phyloP scores from a whole-genome alignment of 345 rosid species.

The Geranium brycei region DNA sequence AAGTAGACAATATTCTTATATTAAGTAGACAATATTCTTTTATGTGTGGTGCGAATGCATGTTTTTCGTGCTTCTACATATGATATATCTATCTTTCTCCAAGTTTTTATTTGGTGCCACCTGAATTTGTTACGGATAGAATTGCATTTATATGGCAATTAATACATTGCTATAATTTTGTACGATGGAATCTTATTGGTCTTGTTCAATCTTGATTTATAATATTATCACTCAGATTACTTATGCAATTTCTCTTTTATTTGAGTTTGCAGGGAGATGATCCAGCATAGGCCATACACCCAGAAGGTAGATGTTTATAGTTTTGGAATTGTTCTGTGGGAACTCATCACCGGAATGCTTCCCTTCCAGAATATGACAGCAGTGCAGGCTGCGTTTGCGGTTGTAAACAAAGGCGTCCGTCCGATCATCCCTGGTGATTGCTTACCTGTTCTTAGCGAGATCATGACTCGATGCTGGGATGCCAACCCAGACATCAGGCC shows the following conservation, averaged over 20 bases:
- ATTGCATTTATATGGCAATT: no score
- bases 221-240: no score
- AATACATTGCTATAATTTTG: no score
- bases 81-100: no score
- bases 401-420: conserved; percentile 27
- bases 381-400: conserved; percentile 37
- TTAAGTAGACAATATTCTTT: no score
- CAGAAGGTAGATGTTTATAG: conserved; percentile 41
- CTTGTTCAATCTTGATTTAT: no score
- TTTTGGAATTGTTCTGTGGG: conserved; percentile 41
- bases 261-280: conserved; percentile 26
- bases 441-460: conserved; percentile 24
- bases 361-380: conserved; percentile 39
- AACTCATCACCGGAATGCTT: conserved; percentile 28
- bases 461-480: conserved; percentile 35
- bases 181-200: no score
- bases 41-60: no score
- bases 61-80: no score
- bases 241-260: not conserved
- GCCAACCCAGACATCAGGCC: conserved; percentile 29
- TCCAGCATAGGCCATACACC: conserved; percentile 31
- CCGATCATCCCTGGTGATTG: conserved; percentile 26
- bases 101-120: no score
- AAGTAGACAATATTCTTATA: no score
- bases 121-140: no score